Percentiles rank a stretch among this genome's conserved stretches.
phyloP scores from a whole-genome alignment of 2,329 filamentous ascomycete genomes.

The Setomelanomma holmii region DNA sequence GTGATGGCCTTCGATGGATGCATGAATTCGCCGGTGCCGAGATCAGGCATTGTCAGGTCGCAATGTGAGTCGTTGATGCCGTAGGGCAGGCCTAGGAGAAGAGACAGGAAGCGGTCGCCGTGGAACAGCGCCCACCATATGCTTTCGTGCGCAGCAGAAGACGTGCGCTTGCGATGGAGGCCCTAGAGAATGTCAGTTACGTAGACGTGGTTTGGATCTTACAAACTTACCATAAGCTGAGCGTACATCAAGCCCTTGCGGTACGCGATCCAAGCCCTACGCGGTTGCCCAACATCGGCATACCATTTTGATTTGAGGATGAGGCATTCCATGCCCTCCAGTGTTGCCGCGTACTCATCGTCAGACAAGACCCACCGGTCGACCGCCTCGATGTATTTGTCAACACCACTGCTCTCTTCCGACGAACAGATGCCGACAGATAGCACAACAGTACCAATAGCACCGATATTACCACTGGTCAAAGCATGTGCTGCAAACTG shows the following conservation, averaged over 20 bases:
- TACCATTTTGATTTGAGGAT: constrained; percentile 61
- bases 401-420: constrained; percentile 54
- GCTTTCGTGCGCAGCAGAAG: constrained; percentile 42
- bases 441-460: constrained; percentile 47
- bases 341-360: constrained; percentile 58
- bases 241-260: constrained; percentile 61
- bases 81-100: constrained; percentile 63
- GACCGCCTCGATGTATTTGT: constrained; percentile 56
- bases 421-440: constrained; percentile 49
- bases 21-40: constrained; percentile 32
- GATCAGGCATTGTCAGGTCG: constrained; percentile 39
- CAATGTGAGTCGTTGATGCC: constrained; percentile 50
- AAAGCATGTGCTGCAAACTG: constrained; percentile 55
- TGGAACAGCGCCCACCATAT: constrained; percentile 52
- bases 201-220: too few species aligned
- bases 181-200: constrained; percentile 37
- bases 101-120: constrained; percentile 59
- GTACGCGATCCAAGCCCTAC: constrained; percentile 61
- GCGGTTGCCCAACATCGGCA: constrained; percentile 62
- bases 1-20: constrained; percentile 43
- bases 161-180: constrained; percentile 47
- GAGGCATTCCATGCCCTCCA: constrained; percentile 62
- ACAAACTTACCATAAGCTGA: constrained; percentile 60
- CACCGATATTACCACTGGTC: constrained; percentile 51
- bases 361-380: constrained; percentile 58